Conservation (phyloP, 306 rosid species). For the Trifolium pratense region DNA sequence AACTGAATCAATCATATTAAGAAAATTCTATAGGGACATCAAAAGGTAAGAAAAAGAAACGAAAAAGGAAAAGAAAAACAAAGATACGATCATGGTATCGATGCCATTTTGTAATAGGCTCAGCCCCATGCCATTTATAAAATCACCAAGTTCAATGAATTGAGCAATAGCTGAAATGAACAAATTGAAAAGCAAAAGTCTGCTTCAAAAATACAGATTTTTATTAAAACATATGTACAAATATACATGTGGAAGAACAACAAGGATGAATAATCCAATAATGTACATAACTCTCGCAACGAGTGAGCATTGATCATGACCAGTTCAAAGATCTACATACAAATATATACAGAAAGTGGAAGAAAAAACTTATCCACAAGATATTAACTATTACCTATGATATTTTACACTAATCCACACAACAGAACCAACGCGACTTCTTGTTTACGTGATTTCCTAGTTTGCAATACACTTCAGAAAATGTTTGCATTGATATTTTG, state of each 20-base stretch:
- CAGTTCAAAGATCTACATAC: constrained; percentile 21
- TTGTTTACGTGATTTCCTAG: constrained; percentile 15
- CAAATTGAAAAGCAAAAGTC: neutral
- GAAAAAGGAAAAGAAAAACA: too few relatives aligned
- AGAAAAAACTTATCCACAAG: neutral
- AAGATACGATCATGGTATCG: neutral
- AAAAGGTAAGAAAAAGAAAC: too few relatives aligned
- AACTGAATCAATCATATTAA: neutral
- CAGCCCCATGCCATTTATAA: constrained; percentile 14
- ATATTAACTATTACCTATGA: neutral
- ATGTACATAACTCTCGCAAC: constrained; percentile 34
- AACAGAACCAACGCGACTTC: constrained; percentile 17
- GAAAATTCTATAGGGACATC: neutral
- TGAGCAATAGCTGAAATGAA: constrained; percentile 19
- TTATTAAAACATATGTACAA: neutral
- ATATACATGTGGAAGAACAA: constrained; percentile 16
- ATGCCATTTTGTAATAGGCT: neutral
- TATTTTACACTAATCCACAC: constrained; percentile 28
- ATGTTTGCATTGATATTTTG: neutral
- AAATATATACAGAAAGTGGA: constrained; percentile 6
- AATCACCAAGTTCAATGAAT: constrained; percentile 9
- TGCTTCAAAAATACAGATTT: constrained; percentile 25
- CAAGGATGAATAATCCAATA: constrained; percentile 16
- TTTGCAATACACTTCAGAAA: constrained; percentile 2
- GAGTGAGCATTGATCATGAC: neutral